These are phyloP conservation scores for Penicillium pancosmium DNA, from an alignment of 495 filamentous ascomycete genomes.

Conservation along the genomic window DNA sequence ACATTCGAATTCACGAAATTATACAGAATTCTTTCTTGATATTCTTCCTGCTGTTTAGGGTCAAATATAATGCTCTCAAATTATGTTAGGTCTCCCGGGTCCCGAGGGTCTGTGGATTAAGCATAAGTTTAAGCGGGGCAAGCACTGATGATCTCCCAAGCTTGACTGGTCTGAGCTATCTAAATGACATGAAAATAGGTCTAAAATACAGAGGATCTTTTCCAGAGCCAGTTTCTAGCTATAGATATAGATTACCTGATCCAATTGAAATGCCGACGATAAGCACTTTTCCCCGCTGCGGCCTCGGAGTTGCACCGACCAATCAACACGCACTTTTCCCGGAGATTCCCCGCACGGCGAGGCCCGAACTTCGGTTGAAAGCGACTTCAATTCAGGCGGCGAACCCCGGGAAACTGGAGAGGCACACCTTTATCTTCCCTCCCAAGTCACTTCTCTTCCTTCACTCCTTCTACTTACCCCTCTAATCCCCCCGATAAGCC, in stretches of 20 bases:
- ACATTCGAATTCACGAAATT: no score
- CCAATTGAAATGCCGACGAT: neutral
- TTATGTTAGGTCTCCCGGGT: no score
- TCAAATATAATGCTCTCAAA: no score
- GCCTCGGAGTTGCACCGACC: neutral
- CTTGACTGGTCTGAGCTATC: no score
- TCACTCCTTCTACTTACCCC: neutral
- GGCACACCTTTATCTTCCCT: neutral
- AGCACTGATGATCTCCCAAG: no score
- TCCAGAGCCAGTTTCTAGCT: neutral
- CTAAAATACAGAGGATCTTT: no score
- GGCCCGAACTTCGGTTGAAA: neutral
- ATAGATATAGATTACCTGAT: neutral
- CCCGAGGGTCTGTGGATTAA: no score
- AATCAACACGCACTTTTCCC: neutral
- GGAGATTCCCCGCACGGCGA: constrained; percentile 1
- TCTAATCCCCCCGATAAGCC: neutral
- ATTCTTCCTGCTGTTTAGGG: no score
- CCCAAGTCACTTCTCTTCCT: neutral
- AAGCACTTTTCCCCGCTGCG: constrained; percentile 2
- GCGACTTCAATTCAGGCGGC: neutral
- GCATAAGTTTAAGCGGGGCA: no score
- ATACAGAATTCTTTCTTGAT: no score
- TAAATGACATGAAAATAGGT: no score
- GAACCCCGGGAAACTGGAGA: constrained; percentile 2